Evolutionary conservation across 2,329 filamentous ascomycete genomes (phyloP).

Genomic region (Alternaria brassicae): DNA sequence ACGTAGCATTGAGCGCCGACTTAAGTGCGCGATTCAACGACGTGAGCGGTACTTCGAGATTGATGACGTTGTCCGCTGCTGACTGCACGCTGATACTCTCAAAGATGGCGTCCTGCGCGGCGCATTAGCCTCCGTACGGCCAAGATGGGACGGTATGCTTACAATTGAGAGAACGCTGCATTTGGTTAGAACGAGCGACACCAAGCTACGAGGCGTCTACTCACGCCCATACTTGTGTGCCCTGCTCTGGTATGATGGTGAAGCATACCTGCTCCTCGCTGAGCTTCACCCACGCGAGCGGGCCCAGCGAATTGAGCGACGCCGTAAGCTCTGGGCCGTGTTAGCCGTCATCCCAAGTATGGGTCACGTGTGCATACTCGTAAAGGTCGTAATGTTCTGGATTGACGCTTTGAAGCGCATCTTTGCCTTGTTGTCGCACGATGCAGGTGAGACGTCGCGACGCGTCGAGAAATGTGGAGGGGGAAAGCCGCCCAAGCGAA

Average conservation of each 20-base stretch:
- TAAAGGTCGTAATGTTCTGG: slow-evolving; percentile 60
- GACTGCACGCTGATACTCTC: slow-evolving; percentile 87
- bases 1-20: slow-evolving; percentile 81
- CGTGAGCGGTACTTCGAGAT: slow-evolving; percentile 90
- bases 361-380: slow-evolving; percentile 51
- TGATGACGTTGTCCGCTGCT: slow-evolving; percentile 87
- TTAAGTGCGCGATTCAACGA: slow-evolving; percentile 90
- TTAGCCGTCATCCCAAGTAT: neutral
- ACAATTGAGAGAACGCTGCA: slow-evolving; percentile 53
- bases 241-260: slow-evolving; percentile 92
- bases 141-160: slow-evolving; percentile 38
- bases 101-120: slow-evolving; percentile 80
- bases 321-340: slow-evolving; percentile 63
- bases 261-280: slow-evolving; percentile 89
- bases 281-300: slow-evolving; percentile 89
- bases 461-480: slow-evolving; percentile 23
- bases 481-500: slow-evolving; percentile 14
- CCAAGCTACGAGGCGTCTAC: slow-evolving; percentile 48
- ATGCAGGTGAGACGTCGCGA: slow-evolving; percentile 28
- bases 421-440: slow-evolving; percentile 17
- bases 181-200: slow-evolving; percentile 26
- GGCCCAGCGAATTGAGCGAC: slow-evolving; percentile 71
- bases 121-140: slow-evolving; percentile 20
- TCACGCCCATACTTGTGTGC: slow-evolving; percentile 95
- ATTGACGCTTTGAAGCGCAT: slow-evolving; percentile 64